Percentiles rank a stretch among this genome's conserved stretches.
phyloP scores from a whole-genome alignment of 345 rosid species.

The Gossypium bickii region DNA sequence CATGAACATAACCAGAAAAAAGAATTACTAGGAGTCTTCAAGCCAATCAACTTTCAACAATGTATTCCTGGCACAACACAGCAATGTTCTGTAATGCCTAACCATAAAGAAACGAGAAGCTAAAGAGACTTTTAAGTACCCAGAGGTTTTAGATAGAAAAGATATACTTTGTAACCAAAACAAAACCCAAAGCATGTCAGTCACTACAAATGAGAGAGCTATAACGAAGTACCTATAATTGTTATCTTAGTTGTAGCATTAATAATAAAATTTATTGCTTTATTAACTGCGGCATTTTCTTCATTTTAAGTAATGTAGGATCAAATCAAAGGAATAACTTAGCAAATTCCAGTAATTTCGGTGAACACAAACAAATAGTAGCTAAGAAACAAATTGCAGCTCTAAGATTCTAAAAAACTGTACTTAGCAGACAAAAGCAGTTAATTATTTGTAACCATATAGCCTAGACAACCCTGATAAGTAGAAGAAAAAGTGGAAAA shows the following conservation, averaged over 20 bases:
- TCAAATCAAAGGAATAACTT: background rate
- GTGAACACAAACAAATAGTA: background rate
- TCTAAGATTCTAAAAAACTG: background rate
- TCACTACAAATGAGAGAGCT: background rate
- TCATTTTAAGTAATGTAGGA: background rate
- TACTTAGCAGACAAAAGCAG: background rate
- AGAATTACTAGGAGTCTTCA: background rate
- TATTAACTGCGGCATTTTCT: background rate
- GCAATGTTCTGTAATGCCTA: background rate
- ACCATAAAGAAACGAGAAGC: background rate
- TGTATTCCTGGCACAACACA: background rate
- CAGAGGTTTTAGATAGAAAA: background rate
- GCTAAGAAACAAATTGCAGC: background rate
- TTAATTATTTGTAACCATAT: background rate
- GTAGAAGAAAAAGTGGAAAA: slow-evolving; percentile 1
- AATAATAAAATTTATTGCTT: background rate
- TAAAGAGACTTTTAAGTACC: background rate
- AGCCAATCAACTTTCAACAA: slow-evolving; percentile 8
- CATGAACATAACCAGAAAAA: background rate
- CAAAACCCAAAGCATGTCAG: background rate
- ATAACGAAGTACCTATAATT: background rate
- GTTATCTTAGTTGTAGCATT: background rate
- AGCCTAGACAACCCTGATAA: slow-evolving; percentile 11
- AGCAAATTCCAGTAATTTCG: background rate
- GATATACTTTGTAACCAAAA: background rate